phyloP scores from a whole-genome alignment of 257 asterid genomes.

The Nicotiana tabacum region DNA sequence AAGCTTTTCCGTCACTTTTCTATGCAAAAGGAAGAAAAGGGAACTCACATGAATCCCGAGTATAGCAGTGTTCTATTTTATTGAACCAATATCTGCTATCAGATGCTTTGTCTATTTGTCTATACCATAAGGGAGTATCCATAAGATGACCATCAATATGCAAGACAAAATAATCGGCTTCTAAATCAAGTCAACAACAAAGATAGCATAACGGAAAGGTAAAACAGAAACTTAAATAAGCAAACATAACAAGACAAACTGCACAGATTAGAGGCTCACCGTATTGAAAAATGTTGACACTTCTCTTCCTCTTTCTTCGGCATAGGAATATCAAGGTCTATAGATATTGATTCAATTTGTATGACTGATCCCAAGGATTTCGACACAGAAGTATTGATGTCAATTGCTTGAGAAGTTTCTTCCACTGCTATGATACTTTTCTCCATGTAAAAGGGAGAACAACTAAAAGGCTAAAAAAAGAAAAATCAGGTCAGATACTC shows the following conservation, averaged over 20 bases:
- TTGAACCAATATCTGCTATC: conserved; percentile 3
- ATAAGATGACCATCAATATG: not conserved
- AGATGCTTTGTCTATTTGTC: not conserved
- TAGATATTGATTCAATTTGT: conserved; percentile 44
- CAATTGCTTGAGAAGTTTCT: conserved; percentile 21
- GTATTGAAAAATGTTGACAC: conserved; percentile 64
- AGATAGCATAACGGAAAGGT: not conserved
- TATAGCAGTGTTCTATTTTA: not conserved
- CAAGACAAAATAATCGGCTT: not conserved
- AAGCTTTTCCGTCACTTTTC: not conserved
- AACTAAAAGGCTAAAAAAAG: conserved; percentile 16
- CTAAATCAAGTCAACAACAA: not conserved
- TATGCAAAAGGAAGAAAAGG: not conserved
- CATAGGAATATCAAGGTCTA: conserved; percentile 40
- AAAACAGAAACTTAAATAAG: not conserved
- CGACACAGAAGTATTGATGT: conserved; percentile 25
- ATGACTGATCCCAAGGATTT: conserved; percentile 40
- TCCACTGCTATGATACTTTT: conserved; percentile 19
- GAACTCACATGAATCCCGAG: not conserved
- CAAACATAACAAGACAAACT: not conserved
- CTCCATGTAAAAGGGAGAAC: conserved; percentile 36
- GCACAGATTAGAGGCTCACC: conserved; percentile 34
- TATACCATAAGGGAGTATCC: not conserved
- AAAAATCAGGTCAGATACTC: conserved; percentile 13
- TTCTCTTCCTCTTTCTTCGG: conserved; percentile 29